Percentiles rank a stretch among this genome's conserved stretches.
Conservation (phyloP, 768 basidiomycete species). For the Hericium rajendrae region DNA sequence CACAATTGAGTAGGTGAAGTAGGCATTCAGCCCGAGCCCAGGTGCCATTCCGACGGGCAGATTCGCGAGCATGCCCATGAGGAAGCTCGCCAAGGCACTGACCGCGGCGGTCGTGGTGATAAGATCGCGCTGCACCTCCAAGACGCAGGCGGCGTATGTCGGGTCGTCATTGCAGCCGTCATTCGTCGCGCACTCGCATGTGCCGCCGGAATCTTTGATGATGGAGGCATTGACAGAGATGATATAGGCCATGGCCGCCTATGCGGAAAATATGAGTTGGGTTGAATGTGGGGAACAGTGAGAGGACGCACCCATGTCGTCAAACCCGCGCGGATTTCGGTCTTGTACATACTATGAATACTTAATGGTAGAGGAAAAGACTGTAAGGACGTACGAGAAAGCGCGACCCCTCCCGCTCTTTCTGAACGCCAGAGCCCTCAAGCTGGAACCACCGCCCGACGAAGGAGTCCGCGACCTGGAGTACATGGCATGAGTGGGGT, state of each 20-base stretch:
- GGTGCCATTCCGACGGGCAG: constrained; percentile 87
- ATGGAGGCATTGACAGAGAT: constrained; percentile 84
- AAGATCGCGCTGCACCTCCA: constrained; percentile 59
- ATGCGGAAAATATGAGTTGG: neutral
- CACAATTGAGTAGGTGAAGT: constrained; percentile 83
- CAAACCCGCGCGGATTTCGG: constrained; percentile 68
- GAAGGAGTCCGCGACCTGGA: constrained; percentile 22
- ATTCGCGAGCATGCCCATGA: constrained; percentile 81
- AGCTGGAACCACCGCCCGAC: constrained; percentile 25
- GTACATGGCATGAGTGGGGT: neutral
- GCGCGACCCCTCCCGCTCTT: constrained; percentile 24
- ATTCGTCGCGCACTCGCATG: constrained; percentile 60
- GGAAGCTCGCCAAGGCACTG: constrained; percentile 60
- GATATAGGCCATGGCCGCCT: constrained; percentile 83
- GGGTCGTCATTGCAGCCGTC: constrained; percentile 46
- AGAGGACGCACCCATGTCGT: constrained; percentile 65
- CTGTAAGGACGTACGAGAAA: constrained; percentile 19
- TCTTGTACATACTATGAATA: constrained; percentile 30
- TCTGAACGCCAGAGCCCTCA: constrained; percentile 25
- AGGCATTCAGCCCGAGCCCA: constrained; percentile 76
- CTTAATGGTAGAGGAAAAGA: neutral
- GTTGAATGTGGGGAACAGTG: neutral
- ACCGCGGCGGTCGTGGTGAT: constrained; percentile 79
- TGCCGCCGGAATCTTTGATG: constrained; percentile 66
- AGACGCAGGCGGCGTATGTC: constrained; percentile 45